phyloP scores from a whole-genome alignment of 1,284 basidiomycete species.

The Takashimella koratensis region DNA sequence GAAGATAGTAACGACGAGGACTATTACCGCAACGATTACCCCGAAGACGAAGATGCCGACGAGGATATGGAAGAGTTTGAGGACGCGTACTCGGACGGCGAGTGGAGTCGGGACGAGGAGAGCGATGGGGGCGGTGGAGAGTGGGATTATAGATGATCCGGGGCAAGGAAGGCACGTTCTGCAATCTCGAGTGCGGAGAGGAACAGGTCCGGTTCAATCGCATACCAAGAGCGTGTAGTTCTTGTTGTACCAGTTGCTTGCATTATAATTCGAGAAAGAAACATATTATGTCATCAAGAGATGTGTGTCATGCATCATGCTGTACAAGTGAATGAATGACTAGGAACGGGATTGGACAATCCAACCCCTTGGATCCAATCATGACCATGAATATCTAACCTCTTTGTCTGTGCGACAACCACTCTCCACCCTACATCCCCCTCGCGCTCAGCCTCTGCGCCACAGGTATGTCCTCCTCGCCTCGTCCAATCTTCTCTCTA shows the following conservation, averaged over 20 bases:
- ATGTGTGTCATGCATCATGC: too few species aligned
- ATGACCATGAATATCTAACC: too few species aligned
- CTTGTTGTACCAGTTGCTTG: too few species aligned
- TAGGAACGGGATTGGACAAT: too few species aligned
- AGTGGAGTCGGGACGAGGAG: slow-evolving; percentile 25
- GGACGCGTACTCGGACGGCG: slow-evolving; percentile 28
- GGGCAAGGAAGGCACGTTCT: neutral
- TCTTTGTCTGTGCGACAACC: too few species aligned
- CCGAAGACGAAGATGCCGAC: slow-evolving; percentile 50
- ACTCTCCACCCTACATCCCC: too few species aligned
- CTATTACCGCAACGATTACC: slow-evolving; percentile 51
- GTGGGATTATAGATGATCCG: slow-evolving; percentile 30
- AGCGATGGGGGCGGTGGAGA: slow-evolving; percentile 20
- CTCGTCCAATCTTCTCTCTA: slow-evolving; percentile 52
- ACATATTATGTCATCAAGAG: too few species aligned
- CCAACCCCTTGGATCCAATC: too few species aligned
- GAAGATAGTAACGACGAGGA: slow-evolving; percentile 51
- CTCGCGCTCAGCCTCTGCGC: slow-evolving; percentile 18
- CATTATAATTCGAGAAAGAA: too few species aligned
- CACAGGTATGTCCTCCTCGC: slow-evolving; percentile 51
- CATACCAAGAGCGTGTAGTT: too few species aligned
- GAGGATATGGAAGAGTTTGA: slow-evolving; percentile 44
- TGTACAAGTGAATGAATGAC: too few species aligned
- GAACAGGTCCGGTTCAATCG: neutral
- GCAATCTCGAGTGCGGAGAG: neutral